phyloP scores from a whole-genome alignment of 2,329 filamentous ascomycete species.

The Hypocrella siamensis region DNA sequence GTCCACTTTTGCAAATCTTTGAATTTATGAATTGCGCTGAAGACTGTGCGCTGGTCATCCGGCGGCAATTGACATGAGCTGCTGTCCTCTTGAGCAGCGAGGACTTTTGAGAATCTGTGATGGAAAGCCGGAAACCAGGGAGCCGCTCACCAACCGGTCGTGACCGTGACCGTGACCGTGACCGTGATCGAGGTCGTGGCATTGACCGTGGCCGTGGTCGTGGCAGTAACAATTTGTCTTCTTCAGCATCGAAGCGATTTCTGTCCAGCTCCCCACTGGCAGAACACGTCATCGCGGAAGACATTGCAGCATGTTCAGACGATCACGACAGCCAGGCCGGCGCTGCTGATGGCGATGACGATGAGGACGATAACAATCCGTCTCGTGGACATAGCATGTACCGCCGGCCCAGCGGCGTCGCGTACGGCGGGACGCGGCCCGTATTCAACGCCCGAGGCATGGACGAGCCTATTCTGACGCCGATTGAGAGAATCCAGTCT shows the following conservation, averaged over 20 bases:
- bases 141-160: constrained; percentile 3
- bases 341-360: constrained; percentile 14
- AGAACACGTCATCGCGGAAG: constrained; percentile 47
- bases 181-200: too few species aligned
- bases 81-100: too few species aligned
- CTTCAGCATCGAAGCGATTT: constrained; percentile 18
- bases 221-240: constrained; percentile 1
- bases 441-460: constrained; percentile 44
- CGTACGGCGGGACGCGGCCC: constrained; percentile 54
- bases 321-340: constrained; percentile 27
- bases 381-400: constrained; percentile 39
- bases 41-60: too few species aligned
- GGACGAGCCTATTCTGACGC: constrained; percentile 33
- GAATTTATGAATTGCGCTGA: too few species aligned
- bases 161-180: constrained; percentile 3
- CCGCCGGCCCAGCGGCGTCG: constrained; percentile 61
- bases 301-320: constrained; percentile 49
- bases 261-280: constrained; percentile 48
- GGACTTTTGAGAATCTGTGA: neutral
- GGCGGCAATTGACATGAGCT: too few species aligned
- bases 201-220: too few species aligned
- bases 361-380: constrained; percentile 18
- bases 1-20: too few species aligned
- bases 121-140: constrained; percentile 3
- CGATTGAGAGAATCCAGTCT: constrained; percentile 38